Evolutionary conservation across 2,329 filamentous ascomycete species (phyloP).

Genomic region (Stachybotrys chlorohalonatus): DNA sequence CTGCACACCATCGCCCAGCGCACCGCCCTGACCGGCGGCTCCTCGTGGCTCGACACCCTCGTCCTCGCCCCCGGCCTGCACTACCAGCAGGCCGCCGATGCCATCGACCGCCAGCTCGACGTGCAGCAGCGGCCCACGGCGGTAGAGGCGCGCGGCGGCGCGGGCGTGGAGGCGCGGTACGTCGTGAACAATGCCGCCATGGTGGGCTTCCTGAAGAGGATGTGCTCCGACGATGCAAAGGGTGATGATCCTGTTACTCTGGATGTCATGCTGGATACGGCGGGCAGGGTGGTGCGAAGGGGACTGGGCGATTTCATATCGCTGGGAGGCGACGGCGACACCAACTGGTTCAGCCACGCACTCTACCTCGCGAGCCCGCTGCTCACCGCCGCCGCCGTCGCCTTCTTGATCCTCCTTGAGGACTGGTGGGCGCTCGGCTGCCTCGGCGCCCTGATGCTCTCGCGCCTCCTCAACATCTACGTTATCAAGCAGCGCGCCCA

Average conservation of each 20-base stretch:
- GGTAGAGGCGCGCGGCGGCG: neutral
- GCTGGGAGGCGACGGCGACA: constrained; percentile 8
- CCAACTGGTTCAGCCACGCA: constrained; percentile 38
- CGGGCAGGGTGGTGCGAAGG: constrained; percentile 11
- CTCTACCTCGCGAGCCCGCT: constrained; percentile 38
- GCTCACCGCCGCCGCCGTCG: constrained; percentile 33
- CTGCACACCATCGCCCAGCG: constrained; percentile 45
- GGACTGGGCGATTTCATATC: constrained; percentile 3
- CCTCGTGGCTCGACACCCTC: constrained; percentile 46
- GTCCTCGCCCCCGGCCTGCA: constrained; percentile 53
- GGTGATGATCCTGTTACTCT: constrained; percentile 13
- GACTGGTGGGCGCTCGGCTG: constrained; percentile 44
- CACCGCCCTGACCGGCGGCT: constrained; percentile 46
- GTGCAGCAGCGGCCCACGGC: neutral
- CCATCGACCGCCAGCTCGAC: constrained; percentile 30
- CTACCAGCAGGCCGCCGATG: constrained; percentile 47
- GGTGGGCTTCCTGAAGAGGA: constrained; percentile 31
- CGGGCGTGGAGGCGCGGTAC: constrained; percentile 12
- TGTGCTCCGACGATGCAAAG: constrained; percentile 13
- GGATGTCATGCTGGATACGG: constrained; percentile 14
- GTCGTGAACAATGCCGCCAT: constrained; percentile 42
- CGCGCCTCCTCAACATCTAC: constrained; percentile 46
- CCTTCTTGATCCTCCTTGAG: constrained; percentile 34
- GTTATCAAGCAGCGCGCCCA: constrained; percentile 42
- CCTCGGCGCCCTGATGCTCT: constrained; percentile 39